Evolutionary conservation across 352 stramenopile species (phyloP), one percentile per base, ranked within the genome.

Genomic region (Globisporangium nunn): DNA sequence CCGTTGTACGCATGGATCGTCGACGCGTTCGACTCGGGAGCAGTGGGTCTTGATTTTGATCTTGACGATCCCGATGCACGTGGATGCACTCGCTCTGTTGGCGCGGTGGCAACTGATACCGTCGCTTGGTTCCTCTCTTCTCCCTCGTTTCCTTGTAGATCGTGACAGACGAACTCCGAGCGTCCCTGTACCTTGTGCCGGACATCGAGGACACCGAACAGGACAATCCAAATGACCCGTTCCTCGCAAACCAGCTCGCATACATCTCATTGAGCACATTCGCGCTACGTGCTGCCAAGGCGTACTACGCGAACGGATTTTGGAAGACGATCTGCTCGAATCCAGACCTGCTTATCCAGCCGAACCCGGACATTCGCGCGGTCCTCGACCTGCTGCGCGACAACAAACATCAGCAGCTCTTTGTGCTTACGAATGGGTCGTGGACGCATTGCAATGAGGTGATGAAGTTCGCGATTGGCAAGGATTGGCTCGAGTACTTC

Each of bases 391-490:
- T 63, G 10, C 59, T 77, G 35, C 66, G 58, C 39, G 64, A 56
- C 0, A 58, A 53, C 49, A 60, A 66, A 50, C 52, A 63, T 31
- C 75, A 74, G 47, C 57, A 71, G 54, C 61, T 84, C 14, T 84
- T 81, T 41, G 54, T 84, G 5, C 69, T 84, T 31, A 84, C 74
- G 10, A 80, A 81, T 50, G 63, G 74, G 11, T 80, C 71, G 49
- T 78, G 67, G 68, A 74, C 70, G 43, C 74, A 84, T 53, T 78
- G 68, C 56, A 77, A 83, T 54, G 70, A 75, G 45, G 74, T 84
- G 15, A 71, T 84, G 64, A 68, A 77, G 43, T 74, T 72, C 44
- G 68, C 71, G 15, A 56, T 84, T 15, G 71, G 71, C 6, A 70
- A 64, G 7, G 74, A 81, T 63, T 84, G 74, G 74, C 51, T 63